Conservation (phyloP, 495 filamentous ascomycete genomes). For the Margaritispora aquatica region DNA sequence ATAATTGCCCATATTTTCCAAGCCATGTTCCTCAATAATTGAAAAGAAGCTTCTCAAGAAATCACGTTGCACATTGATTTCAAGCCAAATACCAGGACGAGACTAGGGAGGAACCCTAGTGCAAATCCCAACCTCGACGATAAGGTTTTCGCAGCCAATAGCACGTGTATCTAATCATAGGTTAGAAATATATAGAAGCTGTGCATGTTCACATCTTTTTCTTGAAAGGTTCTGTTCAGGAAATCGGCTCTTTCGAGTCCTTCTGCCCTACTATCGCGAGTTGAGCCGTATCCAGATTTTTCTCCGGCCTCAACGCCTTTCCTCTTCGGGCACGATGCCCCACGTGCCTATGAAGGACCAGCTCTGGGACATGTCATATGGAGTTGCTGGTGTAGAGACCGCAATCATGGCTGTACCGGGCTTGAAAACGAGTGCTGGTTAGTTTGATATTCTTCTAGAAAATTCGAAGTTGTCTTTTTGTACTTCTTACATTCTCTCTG, state of each 20-base stretch:
- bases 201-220: neutral
- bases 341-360: conserved; percentile 17
- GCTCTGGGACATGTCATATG: neutral
- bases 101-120: neutral
- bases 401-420: conserved; percentile 22
- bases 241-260: neutral
- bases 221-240: neutral
- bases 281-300: neutral
- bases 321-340: conserved; percentile 6
- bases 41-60: neutral
- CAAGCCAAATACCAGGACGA: neutral
- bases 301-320: neutral
- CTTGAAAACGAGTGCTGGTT: conserved; percentile 25
- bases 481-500: neutral
- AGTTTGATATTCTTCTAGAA: conserved; percentile 17
- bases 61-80: neutral
- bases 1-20: neutral
- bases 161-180: neutral
- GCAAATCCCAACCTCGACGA: neutral
- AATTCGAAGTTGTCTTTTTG: neutral
- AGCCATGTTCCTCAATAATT: neutral
- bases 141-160: neutral
- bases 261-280: neutral
- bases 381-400: neutral
- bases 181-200: neutral